Evolutionary conservation across 2,329 filamentous ascomycete genomes (phyloP), one percentile per base, ranked within the genome.

Genomic region (Xylariomycetidae sp.): DNA sequence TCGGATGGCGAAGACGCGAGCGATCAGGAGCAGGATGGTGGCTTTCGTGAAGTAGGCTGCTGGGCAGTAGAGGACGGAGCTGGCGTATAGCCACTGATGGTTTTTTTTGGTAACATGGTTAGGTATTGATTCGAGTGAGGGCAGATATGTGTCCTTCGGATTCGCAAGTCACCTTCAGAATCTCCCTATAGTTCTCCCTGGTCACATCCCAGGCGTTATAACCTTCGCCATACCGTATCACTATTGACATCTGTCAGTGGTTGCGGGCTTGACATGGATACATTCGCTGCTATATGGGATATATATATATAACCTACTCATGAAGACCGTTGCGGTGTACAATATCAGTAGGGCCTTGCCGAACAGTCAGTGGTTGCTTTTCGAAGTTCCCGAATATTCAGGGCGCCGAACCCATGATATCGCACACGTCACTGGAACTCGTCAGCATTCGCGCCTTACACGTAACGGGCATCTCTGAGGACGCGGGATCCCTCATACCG

Each of bases 1-100:
- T 17, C 45, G 40, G 8, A 54, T 40, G 7, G 51, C 34, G 28
- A 58, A 59, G 10, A 60, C 49, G 14, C 56, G 48, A 5, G 53
- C 51, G 12, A 57, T 54, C 29, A 59, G 39, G 7, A 61, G 41
- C 22, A 56, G 41, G n/a, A 56, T 45, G 6, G 58, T 55, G n/a
- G 51, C 39, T 37, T 61, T 58, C 14, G 49, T 53, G 30, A 49
- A 47, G 33, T 45, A 58, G 3, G 55, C 45, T 4, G 52, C 44
- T 11, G 54, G 53, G 11, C 48, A 51, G 34, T 57, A 59, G 6
- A 52, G 17, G 16, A 58, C 33, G 12, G 49, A 46, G 25, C 49
- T 46, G 11, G 46, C 51, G 23, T 57, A 53, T 5, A 54, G 36
- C 53, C 50, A 50, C 53, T 50, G 25, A 25, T 4, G 5, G 19